Evolutionary conservation across 768 basidiomycete genomes (phyloP), one percentile per base, ranked within the genome.

Genomic region (Dacryopinax spathularia): DNA sequence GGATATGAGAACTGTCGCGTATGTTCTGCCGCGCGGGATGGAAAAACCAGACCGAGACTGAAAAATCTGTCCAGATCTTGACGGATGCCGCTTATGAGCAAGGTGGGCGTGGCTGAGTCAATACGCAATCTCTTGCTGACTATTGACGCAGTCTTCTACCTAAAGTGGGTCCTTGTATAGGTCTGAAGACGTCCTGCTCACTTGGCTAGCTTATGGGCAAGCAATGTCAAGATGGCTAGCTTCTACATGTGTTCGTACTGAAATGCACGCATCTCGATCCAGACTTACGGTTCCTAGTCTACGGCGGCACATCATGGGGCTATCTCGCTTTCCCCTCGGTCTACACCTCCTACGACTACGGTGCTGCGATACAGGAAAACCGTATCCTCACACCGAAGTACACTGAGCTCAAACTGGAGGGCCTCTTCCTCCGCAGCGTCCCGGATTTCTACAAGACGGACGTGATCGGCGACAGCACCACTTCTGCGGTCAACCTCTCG

Each of bases 291-390:
- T 63, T 16, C 39, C 18, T 18, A 67, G 60, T 60, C 62, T 43
- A 65, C 64, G 89, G 89, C 7, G 89, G 90, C 25, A 91, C 90
- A 0, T 89, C 86, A 12, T 92, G 89, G 88, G 90, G 88, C 37
- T 86, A 79, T 10, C 76, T 91, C 41, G 86, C 90, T 1, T 88
- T 84, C 76, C 89, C 82, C 15, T 87, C 84, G 2, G 37, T 44
- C 25, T 64, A 68, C 33, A 65, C 67, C 1, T 89, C 87, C 29
- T 92, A 92, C 63, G 90, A 92, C 73, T 92, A 92, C 63, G 89
- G 89, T 33, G 81, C 77, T 20, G 65, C 72, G 1, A 75, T 75
- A 39, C 22, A 61, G 13, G 90, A 92, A 75, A 80, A 79, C 27
- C 80, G 90, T 25, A 66, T 79, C 16, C 70, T 91, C 39, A 82